These are phyloP conservation scores for Exophiala xenobiotica DNA, from an alignment of 2,329 filamentous ascomycete species.

Conservation along the genomic window DNA sequence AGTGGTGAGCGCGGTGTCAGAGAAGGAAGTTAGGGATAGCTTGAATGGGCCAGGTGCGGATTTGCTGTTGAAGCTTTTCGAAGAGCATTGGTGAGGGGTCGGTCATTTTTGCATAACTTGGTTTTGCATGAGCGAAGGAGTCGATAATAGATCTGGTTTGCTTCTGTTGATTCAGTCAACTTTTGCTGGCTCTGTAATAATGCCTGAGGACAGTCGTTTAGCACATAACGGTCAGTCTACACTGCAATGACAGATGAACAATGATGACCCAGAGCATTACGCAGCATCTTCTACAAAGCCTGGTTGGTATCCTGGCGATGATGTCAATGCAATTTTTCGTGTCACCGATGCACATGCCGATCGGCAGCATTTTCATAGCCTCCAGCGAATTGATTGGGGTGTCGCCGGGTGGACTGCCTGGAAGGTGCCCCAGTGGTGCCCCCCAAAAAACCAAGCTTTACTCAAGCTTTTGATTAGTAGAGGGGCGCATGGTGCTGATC, in stretches of 20 bases:
- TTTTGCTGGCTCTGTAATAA: no score
- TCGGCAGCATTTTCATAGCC: not conserved
- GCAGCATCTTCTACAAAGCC: no score
- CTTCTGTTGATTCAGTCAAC: constrained; percentile 7
- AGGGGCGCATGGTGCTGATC: not conserved
- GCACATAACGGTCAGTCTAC: no score
- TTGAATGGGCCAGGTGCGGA: constrained; percentile 57
- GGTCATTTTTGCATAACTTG: constrained; percentile 15
- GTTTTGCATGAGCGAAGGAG: constrained; percentile 17
- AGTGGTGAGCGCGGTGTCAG: constrained; percentile 75
- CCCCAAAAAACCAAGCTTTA: not conserved
- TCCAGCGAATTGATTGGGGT: not conserved
- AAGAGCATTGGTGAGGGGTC: constrained; percentile 17
- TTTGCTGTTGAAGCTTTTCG: constrained; percentile 44
- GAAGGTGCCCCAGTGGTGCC: not conserved
- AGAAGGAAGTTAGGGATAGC: constrained; percentile 72
- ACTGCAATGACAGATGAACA: no score
- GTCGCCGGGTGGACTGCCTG: not conserved
- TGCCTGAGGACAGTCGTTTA: no score
- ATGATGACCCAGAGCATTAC: no score
- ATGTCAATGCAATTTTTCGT: not conserved
- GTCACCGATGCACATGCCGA: not conserved
- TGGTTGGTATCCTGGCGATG: no score
- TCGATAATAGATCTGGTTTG: constrained; percentile 4
- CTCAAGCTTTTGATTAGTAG: not conserved